Percentiles rank a stretch among this genome's conserved stretches.
phyloP scores from a whole-genome alignment of 257 asterid species.

The Ocimum tenuiflorum region DNA sequence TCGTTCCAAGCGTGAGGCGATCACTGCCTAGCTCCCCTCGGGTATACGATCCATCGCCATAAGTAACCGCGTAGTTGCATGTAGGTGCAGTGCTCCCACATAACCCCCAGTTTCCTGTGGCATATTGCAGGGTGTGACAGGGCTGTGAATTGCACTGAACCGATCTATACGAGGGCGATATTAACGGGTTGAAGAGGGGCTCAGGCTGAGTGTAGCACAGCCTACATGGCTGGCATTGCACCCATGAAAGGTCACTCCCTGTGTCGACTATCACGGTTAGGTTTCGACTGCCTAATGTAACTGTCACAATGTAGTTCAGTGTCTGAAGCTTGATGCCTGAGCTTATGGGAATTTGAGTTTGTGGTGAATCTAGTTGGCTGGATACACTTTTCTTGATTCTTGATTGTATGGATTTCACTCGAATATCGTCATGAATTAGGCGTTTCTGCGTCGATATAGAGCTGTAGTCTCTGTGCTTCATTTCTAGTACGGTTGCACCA shows the following conservation, averaged over 20 bases:
- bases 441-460: constrained; percentile 29
- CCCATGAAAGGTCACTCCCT: constrained; percentile 86
- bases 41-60: constrained; percentile 85
- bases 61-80: constrained; percentile 58
- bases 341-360: constrained; percentile 43
- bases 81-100: constrained; percentile 34
- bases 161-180: constrained; percentile 49
- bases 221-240: constrained; percentile 81
- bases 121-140: constrained; percentile 48
- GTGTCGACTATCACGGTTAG: constrained; percentile 75
- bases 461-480: constrained; percentile 46
- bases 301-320: constrained; percentile 63
- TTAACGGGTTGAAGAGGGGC: constrained; percentile 60
- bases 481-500: constrained; percentile 62
- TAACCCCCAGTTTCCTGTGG: constrained; percentile 48
- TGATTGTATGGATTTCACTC: constrained; percentile 57
- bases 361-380: constrained; percentile 27
- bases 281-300: constrained; percentile 53
- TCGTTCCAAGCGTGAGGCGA: constrained; percentile 41
- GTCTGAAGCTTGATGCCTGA: constrained; percentile 67
- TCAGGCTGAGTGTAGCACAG: constrained; percentile 68
- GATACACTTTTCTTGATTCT: constrained; percentile 31
- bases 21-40: constrained; percentile 63
- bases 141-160: constrained; percentile 52
- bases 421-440: constrained; percentile 32